Evolutionary conservation across 106 monocot species (phyloP), one percentile per base, ranked within the genome.

Genomic region (Ottelia alismoides): DNA sequence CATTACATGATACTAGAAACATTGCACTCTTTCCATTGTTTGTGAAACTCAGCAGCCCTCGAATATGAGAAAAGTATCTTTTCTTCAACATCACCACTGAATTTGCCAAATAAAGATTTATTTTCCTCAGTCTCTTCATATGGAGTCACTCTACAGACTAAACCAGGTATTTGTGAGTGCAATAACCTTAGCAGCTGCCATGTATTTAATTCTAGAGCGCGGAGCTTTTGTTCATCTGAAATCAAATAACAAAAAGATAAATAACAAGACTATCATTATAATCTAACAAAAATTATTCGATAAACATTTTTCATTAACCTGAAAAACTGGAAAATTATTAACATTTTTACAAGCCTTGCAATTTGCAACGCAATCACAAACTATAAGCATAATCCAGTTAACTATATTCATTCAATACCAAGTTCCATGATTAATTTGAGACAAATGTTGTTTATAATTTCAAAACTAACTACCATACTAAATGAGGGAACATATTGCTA

Each of bases 161-260:
- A 64, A 49, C 61, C 66, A 56, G 81, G 82, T 56, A 75, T 55
- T 58, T 98, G 78, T 60, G 72, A 76, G 70, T 74, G 75, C 62
- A 98, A 52, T 65, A 98, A 55, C 58, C 82, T 81, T 49, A 89
- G 40, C 29, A 98, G 48, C 65, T 98, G 96, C 89, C 85, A 98
- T 3, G 96, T 76, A 73, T 98, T 98, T 24, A 98, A 57, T 60
- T 98, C 74, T 20, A 98, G 65, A 20, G 85, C 78, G 50, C 76
- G 73, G 21, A 98, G 40, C 31, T 30, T 89, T 70, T 85, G 82
- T 62, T 82, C 72, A 72, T 89, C 96, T 98, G 77, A 49, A 52
- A 58, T 57, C 25, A 17, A n/a, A n/a, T n/a, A n/a, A 54, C 10
- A 52, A 35, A 35, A 51, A 3, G 11, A 55, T 55, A 28, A 28